Evolutionary conservation across 1,284 basidiomycete genomes (phyloP).

Genomic region (Cryptococcus sp.): DNA sequence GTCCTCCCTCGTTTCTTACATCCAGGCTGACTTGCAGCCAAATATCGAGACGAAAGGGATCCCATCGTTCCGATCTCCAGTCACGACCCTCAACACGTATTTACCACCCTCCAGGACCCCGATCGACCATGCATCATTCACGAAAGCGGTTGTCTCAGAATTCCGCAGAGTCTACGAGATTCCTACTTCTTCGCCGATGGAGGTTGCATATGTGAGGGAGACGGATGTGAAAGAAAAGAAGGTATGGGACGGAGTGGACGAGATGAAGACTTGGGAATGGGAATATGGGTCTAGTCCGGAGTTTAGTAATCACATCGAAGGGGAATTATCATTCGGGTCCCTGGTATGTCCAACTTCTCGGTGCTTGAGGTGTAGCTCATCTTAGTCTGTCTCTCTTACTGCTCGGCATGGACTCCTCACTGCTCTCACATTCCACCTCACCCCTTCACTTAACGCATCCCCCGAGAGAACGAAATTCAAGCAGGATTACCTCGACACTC

Average conservation of each 20-base stretch:
- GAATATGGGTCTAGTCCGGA: slow-evolving; percentile 90
- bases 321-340: slow-evolving; percentile 27
- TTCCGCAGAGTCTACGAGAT: slow-evolving; percentile 63
- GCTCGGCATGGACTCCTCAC: slow-evolving; percentile 52
- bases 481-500: slow-evolving; percentile 29
- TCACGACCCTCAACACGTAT: slow-evolving; percentile 69
- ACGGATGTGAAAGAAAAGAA: slow-evolving; percentile 42
- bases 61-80: slow-evolving; percentile 85
- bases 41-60: slow-evolving; percentile 80
- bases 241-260: slow-evolving; percentile 63
- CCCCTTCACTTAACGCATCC: slow-evolving; percentile 7
- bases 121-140: slow-evolving; percentile 65
- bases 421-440: slow-evolving; percentile 29
- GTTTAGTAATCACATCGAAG: slow-evolving; percentile 56
- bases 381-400: slow-evolving; percentile 45
- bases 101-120: slow-evolving; percentile 43
- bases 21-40: slow-evolving; percentile 51
- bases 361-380: neutral
- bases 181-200: neutral
- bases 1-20: slow-evolving; percentile 12
- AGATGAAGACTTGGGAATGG: slow-evolving; percentile 81
- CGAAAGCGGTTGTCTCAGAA: slow-evolving; percentile 63
- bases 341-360: slow-evolving; percentile 9
- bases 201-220: neutral
- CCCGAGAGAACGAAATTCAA: slow-evolving; percentile 5